These are phyloP conservation scores for Quercus wislizeni DNA, from an alignment of 306 rosid species.

Conservation along the genomic window DNA sequence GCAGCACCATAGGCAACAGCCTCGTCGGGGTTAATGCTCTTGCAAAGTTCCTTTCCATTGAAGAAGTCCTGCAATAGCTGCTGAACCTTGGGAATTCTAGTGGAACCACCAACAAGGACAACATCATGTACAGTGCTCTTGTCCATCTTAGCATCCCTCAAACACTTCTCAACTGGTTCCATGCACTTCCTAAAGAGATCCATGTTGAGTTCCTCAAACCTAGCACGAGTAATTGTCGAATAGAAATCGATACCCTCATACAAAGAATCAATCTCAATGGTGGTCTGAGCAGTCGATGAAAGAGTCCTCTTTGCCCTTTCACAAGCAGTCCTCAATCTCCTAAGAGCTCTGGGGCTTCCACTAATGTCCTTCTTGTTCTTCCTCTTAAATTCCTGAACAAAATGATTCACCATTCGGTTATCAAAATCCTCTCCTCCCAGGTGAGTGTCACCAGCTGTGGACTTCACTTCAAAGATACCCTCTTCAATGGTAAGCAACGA, in stretches of 20 bases:
- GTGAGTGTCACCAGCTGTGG: constrained; percentile 81
- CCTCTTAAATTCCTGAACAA: constrained; percentile 78
- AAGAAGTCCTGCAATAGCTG: constrained; percentile 75
- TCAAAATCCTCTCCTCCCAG: constrained; percentile 88
- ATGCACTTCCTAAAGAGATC: constrained; percentile 71
- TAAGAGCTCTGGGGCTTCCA: constrained; percentile 69
- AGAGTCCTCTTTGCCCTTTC: constrained; percentile 86
- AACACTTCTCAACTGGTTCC: constrained; percentile 80
- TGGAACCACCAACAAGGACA: constrained; percentile 83
- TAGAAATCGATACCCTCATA: constrained; percentile 75
- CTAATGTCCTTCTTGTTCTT: constrained; percentile 68
- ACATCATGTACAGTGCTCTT: constrained; percentile 67
- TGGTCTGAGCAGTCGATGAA: constrained; percentile 71
- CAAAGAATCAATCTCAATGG: constrained; percentile 74
- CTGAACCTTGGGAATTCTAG: constrained; percentile 78
- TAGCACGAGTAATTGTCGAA: constrained; percentile 64
- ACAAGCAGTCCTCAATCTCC: constrained; percentile 70
- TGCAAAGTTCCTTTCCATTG: constrained; percentile 72
- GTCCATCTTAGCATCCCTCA: constrained; percentile 79
- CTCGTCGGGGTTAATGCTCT: constrained; percentile 74
- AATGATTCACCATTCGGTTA: constrained; percentile 74
- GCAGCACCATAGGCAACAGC: constrained; percentile 84
- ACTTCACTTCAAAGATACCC: constrained; percentile 69
- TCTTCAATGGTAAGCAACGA: constrained; percentile 73
- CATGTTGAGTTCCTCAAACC: constrained; percentile 81